Conservation (phyloP, 768 basidiomycete genomes). For the Pleurotus salmoneostramineus region DNA sequence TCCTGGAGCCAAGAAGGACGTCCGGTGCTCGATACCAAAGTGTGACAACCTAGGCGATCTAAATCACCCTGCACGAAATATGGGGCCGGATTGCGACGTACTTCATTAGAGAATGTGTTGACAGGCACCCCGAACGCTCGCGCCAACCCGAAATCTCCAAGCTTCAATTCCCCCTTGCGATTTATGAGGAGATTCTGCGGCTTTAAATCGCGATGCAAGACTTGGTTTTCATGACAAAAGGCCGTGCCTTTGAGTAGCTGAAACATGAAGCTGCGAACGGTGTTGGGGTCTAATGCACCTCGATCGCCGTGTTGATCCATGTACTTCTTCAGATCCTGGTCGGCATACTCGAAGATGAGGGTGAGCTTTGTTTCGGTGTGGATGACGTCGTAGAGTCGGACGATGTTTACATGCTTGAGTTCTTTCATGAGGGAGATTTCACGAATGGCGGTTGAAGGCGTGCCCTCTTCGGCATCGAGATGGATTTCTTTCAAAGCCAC, state of each 20-base stretch:
- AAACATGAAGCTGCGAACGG: slow-evolving; percentile 96
- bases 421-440: slow-evolving; percentile 99
- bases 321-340: slow-evolving; percentile 97
- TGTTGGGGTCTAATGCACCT: slow-evolving; percentile 86
- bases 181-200: slow-evolving; percentile 99
- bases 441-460: slow-evolving; percentile 96
- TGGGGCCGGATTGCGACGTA: slow-evolving; percentile 14
- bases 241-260: slow-evolving; percentile 96
- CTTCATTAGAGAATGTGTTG: slow-evolving; percentile 99
- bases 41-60: slow-evolving; percentile 78
- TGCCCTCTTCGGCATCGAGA: slow-evolving; percentile 98
- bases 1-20: slow-evolving; percentile 93
- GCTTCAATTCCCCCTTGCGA: slow-evolving; percentile 91
- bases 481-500: slow-evolving; percentile 99
- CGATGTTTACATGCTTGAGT: slow-evolving; percentile 97
- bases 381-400: slow-evolving; percentile 96
- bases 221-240: slow-evolving; percentile 98
- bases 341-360: slow-evolving; percentile 97
- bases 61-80: background rate
- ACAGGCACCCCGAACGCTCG: slow-evolving; percentile 98
- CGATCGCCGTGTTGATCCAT: slow-evolving; percentile 98
- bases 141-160: slow-evolving; percentile 97
- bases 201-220: slow-evolving; percentile 95
- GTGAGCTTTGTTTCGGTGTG: slow-evolving; percentile 98
- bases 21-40: slow-evolving; percentile 99